These are phyloP conservation scores for Lachnellula hyalina DNA, from an alignment of 2,329 filamentous ascomycete species.

Conservation along the genomic window DNA sequence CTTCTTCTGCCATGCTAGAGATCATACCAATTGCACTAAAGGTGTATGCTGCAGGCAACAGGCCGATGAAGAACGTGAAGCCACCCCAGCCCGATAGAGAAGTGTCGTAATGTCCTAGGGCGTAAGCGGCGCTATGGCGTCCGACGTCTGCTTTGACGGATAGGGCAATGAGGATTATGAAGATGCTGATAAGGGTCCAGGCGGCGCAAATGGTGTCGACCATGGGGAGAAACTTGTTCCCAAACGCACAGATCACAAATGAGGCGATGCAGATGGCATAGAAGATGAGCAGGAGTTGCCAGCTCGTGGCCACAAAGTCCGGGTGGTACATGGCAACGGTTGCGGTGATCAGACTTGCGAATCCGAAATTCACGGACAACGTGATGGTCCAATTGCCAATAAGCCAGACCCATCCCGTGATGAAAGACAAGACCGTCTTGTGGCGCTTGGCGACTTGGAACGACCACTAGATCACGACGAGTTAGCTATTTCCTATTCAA, in stretches of 20 bases:
- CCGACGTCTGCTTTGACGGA: constrained; percentile 50
- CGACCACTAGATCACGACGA: too few relatives aligned
- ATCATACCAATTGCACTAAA: constrained; percentile 59
- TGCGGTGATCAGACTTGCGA: constrained; percentile 48
- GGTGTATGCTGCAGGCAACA: constrained; percentile 53
- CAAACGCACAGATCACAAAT: constrained; percentile 60
- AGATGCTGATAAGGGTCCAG: constrained; percentile 50
- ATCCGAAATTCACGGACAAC: constrained; percentile 74
- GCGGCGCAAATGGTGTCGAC: constrained; percentile 54
- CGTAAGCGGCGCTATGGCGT: constrained; percentile 45
- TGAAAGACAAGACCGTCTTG: constrained; percentile 61
- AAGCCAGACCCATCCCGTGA: constrained; percentile 71
- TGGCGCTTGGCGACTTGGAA: constrained; percentile 64
- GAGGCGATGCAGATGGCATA: constrained; percentile 60
- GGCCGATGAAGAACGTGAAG: constrained; percentile 59
- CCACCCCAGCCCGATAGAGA: constrained; percentile 51
- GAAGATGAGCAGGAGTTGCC: constrained; percentile 69
- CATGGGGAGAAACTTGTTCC: constrained; percentile 61
- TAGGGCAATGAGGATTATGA: constrained; percentile 52
- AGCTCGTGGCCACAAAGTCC: constrained; percentile 47
- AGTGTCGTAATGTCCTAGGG: constrained; percentile 52
- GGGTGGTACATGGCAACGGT: constrained; percentile 49
- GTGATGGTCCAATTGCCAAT: constrained; percentile 80
- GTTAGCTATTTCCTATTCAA: too few relatives aligned
- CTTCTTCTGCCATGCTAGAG: constrained; percentile 57